Base-by-base conservation (phyloP, 2,329 filamentous ascomycete species). In the Colletotrichum sp. region DNA sequence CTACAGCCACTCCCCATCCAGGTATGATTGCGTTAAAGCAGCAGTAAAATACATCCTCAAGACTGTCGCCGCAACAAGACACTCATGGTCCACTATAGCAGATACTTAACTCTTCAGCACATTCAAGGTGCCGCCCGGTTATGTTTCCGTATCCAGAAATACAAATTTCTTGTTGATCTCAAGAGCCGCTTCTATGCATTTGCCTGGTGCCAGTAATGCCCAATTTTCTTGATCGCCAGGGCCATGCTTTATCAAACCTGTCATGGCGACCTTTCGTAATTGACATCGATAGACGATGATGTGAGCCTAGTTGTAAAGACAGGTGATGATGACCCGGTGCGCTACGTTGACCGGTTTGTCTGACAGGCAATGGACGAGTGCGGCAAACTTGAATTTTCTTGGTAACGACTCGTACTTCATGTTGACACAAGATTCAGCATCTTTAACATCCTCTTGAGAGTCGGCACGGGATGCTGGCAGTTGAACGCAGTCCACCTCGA, bases 71-170 rank as follows among this genome's bases (percentile, higher is more conserved):
- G 36, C 36, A 1, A 18, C 36, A 9, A 38, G 36, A 8, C 36
- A 9, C 8, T 38, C 36, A 0, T 43, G 36, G 0, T n/a, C 16
- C 36, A 43, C 8, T 0, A 43, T 0, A 3, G 36, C 36, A n/a
- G 36, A 43, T 0, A 6, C 5, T n/a, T 43, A n/a, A 1, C 16
- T 18, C 0, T 5, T 18, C 1, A 18, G 0, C 2, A 0, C 5
- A 5, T 2, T 10, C 2, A 38, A 9, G 36, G 36, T 38, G 36
- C 36, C 5, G 0, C 16, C 36, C 2, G 4, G 36, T 1, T 43
- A 16, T 43, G 16, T 3, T 43, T 43, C 36, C 0, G 36, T 10
- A 0, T 43, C 36, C 0, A 43, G 0, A 10, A 43, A 43, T 2
- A 43, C 5, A 0, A 43, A 18, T 2, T 43, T 16, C 16, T 18